phyloP scores from a whole-genome alignment of 2,329 filamentous ascomycete species.

The Clarireedia hainanense region DNA sequence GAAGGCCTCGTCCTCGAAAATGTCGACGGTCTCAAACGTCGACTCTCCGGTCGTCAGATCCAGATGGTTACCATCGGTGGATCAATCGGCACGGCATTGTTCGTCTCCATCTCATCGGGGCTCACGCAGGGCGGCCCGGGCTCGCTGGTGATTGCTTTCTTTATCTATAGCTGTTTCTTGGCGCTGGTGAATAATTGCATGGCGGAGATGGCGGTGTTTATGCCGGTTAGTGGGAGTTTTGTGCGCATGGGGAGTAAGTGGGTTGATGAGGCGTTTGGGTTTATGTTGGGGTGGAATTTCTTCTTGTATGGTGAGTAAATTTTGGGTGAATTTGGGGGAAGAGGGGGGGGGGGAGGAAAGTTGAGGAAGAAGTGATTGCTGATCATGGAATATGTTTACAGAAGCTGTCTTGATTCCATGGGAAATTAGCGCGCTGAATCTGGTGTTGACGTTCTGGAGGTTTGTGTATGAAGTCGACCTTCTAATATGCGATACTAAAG shows the following conservation, averaged over 20 bases:
- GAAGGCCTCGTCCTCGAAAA: conserved; percentile 13
- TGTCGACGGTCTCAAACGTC: conserved; percentile 23
- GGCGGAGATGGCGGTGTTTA: conserved; percentile 49
- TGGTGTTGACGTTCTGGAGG: conserved; percentile 39
- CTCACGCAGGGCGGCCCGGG: conserved; percentile 31
- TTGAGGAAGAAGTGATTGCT: not conserved
- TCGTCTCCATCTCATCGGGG: conserved; percentile 37
- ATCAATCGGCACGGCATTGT: conserved; percentile 40
- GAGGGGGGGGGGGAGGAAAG: not conserved
- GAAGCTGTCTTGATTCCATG: conserved; percentile 21
- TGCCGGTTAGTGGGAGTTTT: conserved; percentile 44
- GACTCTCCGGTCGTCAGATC: conserved; percentile 38
- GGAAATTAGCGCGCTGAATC: conserved; percentile 35
- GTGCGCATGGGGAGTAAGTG: conserved; percentile 47
- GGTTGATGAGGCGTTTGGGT: conserved; percentile 46
- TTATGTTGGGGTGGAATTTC: conserved; percentile 49
- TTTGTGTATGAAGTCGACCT: not conserved
- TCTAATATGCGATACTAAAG: not conserved
- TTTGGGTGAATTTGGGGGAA: not conserved
- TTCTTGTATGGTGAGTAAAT: conserved; percentile 46
- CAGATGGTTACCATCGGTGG: conserved; percentile 43
- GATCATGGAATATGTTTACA: not conserved
- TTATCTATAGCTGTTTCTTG: conserved; percentile 34
- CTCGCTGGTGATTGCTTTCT: conserved; percentile 39
- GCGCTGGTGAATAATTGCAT: conserved; percentile 24